Percentiles rank a stretch among this genome's conserved stretches.
Conservation (phyloP, 169 alveolate species). For the Cryptosporidium xiaoi region DNA sequence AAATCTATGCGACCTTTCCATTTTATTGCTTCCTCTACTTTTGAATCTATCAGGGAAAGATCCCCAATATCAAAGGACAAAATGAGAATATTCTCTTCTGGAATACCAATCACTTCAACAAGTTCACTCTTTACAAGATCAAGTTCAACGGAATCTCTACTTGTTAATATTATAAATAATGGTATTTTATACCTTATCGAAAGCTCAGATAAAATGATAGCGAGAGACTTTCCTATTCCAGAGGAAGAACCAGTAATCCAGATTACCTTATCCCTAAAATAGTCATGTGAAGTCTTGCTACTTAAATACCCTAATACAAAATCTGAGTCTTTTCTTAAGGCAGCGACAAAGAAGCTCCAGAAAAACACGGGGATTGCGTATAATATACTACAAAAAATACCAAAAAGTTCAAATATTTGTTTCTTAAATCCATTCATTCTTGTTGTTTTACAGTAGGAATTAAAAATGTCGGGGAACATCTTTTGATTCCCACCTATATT, state of each 20-base stretch:
- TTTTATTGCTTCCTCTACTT: conserved; percentile 39
- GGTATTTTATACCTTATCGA: conserved; percentile 5
- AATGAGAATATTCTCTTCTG: conserved; percentile 28
- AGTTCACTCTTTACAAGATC: conserved; percentile 24
- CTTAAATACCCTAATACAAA: conserved; percentile 54
- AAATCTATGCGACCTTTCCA: conserved; percentile 66
- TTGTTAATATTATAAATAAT: conserved; percentile 32
- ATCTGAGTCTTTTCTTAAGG: conserved; percentile 53
- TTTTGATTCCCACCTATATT: not conserved
- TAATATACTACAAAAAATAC: conserved; percentile 15
- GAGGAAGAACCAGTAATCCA: conserved; percentile 74
- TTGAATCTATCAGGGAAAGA: conserved; percentile 11
- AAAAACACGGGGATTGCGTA: conserved; percentile 15
- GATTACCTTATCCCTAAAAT: conserved; percentile 42
- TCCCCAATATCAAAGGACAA: conserved; percentile 49
- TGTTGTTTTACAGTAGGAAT: not conserved
- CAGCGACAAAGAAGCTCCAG: conserved; percentile 46
- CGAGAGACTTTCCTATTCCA: conserved; percentile 61
- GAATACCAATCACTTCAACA: conserved; percentile 12
- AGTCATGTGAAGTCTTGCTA: conserved; percentile 22
- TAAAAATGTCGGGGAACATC: not conserved
- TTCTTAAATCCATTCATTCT: not conserved
- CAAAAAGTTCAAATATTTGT: not conserved
- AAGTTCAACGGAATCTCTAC: conserved; percentile 18
- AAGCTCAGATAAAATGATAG: conserved; percentile 20